phyloP scores from a whole-genome alignment of 2,329 filamentous ascomycete species.

The Fusarium papillatum region DNA sequence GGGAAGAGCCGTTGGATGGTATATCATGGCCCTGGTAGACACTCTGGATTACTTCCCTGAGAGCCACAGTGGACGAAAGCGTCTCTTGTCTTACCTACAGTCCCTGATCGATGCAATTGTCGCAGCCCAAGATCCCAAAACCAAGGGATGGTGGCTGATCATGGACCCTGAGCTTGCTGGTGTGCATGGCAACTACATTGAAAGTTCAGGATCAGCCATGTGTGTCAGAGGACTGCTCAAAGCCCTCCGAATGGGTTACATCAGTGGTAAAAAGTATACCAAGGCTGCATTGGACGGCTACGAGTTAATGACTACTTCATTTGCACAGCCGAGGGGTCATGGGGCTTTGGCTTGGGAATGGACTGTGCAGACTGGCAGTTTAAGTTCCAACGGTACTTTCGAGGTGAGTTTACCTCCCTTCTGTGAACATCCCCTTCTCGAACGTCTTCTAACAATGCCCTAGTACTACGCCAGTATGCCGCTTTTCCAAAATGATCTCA shows the following conservation, averaged over 20 bases:
- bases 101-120: slow-evolving; percentile 27
- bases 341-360: slow-evolving; percentile 53
- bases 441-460: slow-evolving; percentile 9
- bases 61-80: slow-evolving; percentile 18
- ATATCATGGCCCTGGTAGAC: slow-evolving; percentile 36
- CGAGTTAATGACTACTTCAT: slow-evolving; percentile 44
- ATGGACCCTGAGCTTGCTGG: slow-evolving; percentile 24
- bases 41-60: slow-evolving; percentile 34
- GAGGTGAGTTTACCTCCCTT: slow-evolving; percentile 8
- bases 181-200: slow-evolving; percentile 24
- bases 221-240: slow-evolving; percentile 27
- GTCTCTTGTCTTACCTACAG: slow-evolving; percentile 23
- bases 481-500: slow-evolving; percentile 42
- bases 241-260: slow-evolving; percentile 16
- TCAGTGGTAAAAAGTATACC: slow-evolving; percentile 18
- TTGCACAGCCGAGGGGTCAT: slow-evolving; percentile 58
- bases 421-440: too few relatives aligned
- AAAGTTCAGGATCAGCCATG: slow-evolving; percentile 31
- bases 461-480: slow-evolving; percentile 44
- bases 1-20: slow-evolving; percentile 37
- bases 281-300: slow-evolving; percentile 26
- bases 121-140: slow-evolving; percentile 22
- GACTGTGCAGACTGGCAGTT: slow-evolving; percentile 27
- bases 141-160: slow-evolving; percentile 29
- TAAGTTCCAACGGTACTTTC: slow-evolving; percentile 30